These are phyloP conservation scores for Blastocystis sp. DNA, from an alignment of 352 stramenopile species.

Conservation along the genomic window DNA sequence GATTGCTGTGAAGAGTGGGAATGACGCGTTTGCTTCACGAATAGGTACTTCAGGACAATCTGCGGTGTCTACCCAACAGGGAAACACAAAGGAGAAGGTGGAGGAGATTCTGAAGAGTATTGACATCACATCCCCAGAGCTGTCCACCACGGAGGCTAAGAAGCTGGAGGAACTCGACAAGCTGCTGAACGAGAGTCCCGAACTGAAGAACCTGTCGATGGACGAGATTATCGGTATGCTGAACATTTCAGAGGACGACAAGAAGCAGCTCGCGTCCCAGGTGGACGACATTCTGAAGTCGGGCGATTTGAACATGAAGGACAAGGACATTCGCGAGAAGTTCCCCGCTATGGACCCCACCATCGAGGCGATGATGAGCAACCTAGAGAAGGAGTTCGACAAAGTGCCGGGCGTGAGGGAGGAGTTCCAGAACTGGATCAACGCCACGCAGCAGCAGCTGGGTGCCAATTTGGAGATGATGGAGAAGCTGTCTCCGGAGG, in stretches of 20 bases:
- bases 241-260: slow-evolving; percentile 65
- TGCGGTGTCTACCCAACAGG: neutral
- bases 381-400: slow-evolving; percentile 15
- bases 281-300: slow-evolving; percentile 16
- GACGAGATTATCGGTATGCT: slow-evolving; percentile 72
- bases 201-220: slow-evolving; percentile 69
- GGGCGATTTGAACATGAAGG: slow-evolving; percentile 10
- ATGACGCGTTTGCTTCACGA: neutral
- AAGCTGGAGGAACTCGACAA: slow-evolving; percentile 54
- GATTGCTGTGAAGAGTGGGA: neutral
- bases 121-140: slow-evolving; percentile 8
- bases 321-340: slow-evolving; percentile 49
- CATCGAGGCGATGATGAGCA: slow-evolving; percentile 10
- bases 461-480: slow-evolving; percentile 37
- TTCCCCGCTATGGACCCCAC: slow-evolving; percentile 38
- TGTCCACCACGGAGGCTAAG: slow-evolving; percentile 27
- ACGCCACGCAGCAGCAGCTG: slow-evolving; percentile 6
- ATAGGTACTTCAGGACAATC: neutral
- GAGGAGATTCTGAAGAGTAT: slow-evolving; percentile 44
- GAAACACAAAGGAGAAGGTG: slow-evolving; percentile 1
- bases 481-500: slow-evolving; percentile 9
- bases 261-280: slow-evolving; percentile 14
- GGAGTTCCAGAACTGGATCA: slow-evolving; percentile 48
- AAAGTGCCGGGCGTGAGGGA: slow-evolving; percentile 10
- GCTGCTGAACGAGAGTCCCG: slow-evolving; percentile 48